Evolutionary conservation across 2,329 filamentous ascomycete genomes (phyloP).

Genomic region (Xylariales sp.): DNA sequence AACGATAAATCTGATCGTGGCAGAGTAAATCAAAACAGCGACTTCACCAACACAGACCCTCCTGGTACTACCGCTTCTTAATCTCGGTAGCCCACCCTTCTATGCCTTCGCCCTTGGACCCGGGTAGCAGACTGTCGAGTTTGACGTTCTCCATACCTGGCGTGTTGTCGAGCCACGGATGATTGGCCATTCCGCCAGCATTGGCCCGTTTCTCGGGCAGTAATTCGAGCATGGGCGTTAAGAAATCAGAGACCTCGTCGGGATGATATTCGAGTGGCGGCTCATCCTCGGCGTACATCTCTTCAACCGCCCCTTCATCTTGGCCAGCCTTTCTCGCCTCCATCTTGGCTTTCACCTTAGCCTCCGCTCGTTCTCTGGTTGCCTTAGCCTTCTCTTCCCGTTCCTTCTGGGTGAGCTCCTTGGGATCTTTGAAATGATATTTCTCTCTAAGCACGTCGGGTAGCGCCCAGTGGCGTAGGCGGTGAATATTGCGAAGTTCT

Average conservation of each 20-base stretch:
- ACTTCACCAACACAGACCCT: background rate
- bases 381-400: slow-evolving; percentile 50
- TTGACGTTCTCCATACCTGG: slow-evolving; percentile 86
- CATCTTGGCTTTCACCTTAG: slow-evolving; percentile 65
- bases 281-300: slow-evolving; percentile 48
- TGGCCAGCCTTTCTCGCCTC: slow-evolving; percentile 49
- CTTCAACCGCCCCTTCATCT: slow-evolving; percentile 49
- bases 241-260: slow-evolving; percentile 75
- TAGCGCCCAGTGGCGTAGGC: slow-evolving; percentile 94
- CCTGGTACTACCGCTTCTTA: slow-evolving; percentile 74
- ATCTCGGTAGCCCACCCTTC: slow-evolving; percentile 93
- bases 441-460: slow-evolving; percentile 95
- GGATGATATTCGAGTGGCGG: slow-evolving; percentile 49
- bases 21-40: slow-evolving; percentile 24
- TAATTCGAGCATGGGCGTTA: slow-evolving; percentile 91
- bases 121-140: slow-evolving; percentile 79
- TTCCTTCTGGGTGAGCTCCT: slow-evolving; percentile 70
- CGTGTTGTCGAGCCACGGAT: slow-evolving; percentile 84
- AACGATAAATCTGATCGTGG: slow-evolving; percentile 20
- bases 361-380: slow-evolving; percentile 67
- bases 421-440: slow-evolving; percentile 90
- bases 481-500: slow-evolving; percentile 96
- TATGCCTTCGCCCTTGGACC: slow-evolving; percentile 89
- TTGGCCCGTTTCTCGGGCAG: slow-evolving; percentile 90
- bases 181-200: slow-evolving; percentile 92